Percentiles rank a stretch among this genome's conserved stretches.
These are phyloP conservation scores for Phialocephala subalpina DNA, from an alignment of 2,329 filamentous ascomycete genomes.

Conservation along the genomic window DNA sequence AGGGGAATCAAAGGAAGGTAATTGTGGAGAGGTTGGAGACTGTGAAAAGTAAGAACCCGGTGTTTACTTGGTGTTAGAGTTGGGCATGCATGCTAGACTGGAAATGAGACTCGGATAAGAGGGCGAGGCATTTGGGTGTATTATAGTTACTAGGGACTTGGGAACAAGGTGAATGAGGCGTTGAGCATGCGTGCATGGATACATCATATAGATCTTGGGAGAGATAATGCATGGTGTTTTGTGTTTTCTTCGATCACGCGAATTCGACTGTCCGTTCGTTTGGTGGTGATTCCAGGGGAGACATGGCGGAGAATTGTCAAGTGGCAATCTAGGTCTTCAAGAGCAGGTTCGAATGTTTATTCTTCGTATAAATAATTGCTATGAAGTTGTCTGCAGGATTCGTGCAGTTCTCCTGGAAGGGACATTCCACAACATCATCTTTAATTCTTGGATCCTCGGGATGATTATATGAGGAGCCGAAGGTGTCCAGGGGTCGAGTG, in stretches of 20 bases:
- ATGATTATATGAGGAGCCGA: neutral
- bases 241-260: neutral
- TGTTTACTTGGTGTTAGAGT: conserved; percentile 92
- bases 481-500: no score
- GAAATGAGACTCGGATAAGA: neutral
- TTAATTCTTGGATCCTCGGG: neutral
- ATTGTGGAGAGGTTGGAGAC: conserved; percentile 97
- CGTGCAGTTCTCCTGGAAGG: neutral
- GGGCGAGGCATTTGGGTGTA: conserved; percentile 14
- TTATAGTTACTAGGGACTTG: neutral
- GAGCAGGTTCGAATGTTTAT: neutral
- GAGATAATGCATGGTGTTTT: conserved; percentile 2
- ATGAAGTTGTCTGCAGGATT: neutral
- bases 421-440: neutral
- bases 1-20: conserved; percentile 89
- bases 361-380: neutral
- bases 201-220: neutral
- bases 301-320: neutral
- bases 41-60: conserved; percentile 93
- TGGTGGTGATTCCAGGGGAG: neutral
- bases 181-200: conserved; percentile 8
- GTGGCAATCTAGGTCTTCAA: neutral
- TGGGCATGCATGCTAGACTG: neutral
- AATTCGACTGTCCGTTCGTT: neutral
- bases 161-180: neutral